Evolutionary conservation across 495 filamentous ascomycete species (phyloP), one percentile per base, ranked within the genome.

Genomic region (Parathielavia hyrcaniae): DNA sequence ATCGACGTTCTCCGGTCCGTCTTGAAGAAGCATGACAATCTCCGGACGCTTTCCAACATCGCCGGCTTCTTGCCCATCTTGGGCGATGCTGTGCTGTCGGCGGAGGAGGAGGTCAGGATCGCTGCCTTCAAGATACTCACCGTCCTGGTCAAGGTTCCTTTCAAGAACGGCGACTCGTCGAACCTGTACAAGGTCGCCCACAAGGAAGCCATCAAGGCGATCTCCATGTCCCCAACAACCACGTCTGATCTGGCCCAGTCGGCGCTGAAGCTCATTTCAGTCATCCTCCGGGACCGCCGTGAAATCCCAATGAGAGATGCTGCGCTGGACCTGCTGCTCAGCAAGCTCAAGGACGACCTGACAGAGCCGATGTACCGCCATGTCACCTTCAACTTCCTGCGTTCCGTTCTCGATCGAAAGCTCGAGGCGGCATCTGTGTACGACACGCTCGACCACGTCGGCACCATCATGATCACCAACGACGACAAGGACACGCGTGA

Each of bases 391-490:
- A 96, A 89, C 67, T 97, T 98, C 68, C 77, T 98, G 30, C 83
- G 88, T 49, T 86, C 88, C 1, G 83, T 97, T 41, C 82, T 97
- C 72, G 83, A 86, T 22, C 80, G 90, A 23, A 95, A 89, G 69
- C 77, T 96, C 49, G 77, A 95, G 55, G 90, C 95, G 47, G 82
- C 91, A 1, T 83, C 88, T 48, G 84, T 97, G 49, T 98, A 97
- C 69, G 91, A 97, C 62, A 83, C 87, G 14, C 80, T 95, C 50
- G 93, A 98, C 65, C 80, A 86, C 61, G 84, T 97, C 35, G 88
- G 89, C 23, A 82, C 78, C n/a, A 86, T 97, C 71, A 96, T 97
- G 91, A 88, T 98, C 57, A 96, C 88, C 23, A 97, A 96, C 69
- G 87, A 95, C 56, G 90, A 90, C 61, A 84, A 86, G 62, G 83